Base-by-base conservation (phyloP, 768 basidiomycete genomes). In the Pleurotus citrinopileatus region DNA sequence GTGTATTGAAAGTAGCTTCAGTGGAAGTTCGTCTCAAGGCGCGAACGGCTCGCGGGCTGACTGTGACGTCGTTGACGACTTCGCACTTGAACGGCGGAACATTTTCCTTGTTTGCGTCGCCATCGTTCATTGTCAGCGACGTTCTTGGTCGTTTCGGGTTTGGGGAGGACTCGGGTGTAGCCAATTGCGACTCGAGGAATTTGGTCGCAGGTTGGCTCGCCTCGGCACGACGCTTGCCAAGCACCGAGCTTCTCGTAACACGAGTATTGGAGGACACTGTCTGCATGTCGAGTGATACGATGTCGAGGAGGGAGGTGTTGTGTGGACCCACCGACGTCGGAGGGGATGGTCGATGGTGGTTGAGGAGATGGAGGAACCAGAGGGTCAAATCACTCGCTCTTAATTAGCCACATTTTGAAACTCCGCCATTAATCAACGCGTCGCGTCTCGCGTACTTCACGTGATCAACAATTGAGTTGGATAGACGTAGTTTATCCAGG, bases 31-130 rank as follows among this genome's bases (percentile, higher is more conserved):
- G 73, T 45, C 74, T 67, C 25, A 76, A 65, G 5, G 72, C 62
- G 53, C 76, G 70, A 23, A 74, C 61, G 15, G 72, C 67, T 55
- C 81, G 72, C 3, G 74, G 53, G 9, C 65, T 54, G 6, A 67
- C 61, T 15, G 78, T 71, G 20, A 36, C 22, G 25, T 58, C 61
- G 38, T 65, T 73, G 58, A 77, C 55, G 10, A 65, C 57, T 42
- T 79, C 73, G 27, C 63, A 58, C 42, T 66, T 68, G 58, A 79
- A 76, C 1, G 88, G 88, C n/a, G 87, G 85, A 15, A 89, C 76
- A 60, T 90, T 90, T 67, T 90, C 88, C 72, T 90, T 90, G 67
- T 90, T 90, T 20, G 75, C 72, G 47, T 83, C 81, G 37, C 77
- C 81, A 56, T 85, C 84, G 17, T 76, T 51, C 27, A 65, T 56